Conservation (phyloP, 116 monocot species). For the Zostera marina region DNA sequence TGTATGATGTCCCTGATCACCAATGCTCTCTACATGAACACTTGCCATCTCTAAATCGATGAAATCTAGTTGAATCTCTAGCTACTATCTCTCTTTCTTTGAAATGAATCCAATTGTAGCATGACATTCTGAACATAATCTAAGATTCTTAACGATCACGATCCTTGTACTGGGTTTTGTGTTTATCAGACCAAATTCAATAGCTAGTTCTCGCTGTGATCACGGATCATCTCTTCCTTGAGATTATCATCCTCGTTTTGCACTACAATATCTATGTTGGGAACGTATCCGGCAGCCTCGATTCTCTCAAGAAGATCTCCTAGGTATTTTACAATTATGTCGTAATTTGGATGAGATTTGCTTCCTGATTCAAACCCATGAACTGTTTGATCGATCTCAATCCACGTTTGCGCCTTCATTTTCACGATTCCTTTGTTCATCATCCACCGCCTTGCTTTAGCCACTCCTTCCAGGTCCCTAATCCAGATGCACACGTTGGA, state of each 20-base stretch:
- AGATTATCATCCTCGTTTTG: conserved; percentile 5
- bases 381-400: conserved; percentile 4
- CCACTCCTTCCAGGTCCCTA: conserved; percentile 4
- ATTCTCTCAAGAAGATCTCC: conserved; percentile 1
- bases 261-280: conserved; percentile 3
- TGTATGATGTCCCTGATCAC: too few relatives aligned
- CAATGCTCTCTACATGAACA: conserved; percentile 7
- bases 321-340: not conserved
- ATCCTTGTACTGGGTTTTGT: conserved; percentile 3
- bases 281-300: conserved; percentile 1
- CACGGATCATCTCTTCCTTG: not conserved
- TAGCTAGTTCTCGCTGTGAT: conserved; percentile 8
- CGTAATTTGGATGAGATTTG: conserved; percentile 4
- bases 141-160: conserved; percentile 5
- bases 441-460: conserved; percentile 4
- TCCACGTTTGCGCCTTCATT: conserved; percentile 6
- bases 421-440: conserved; percentile 2
- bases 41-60: conserved; percentile 4
- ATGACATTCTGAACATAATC: conserved; percentile 9
- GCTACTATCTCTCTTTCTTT: conserved; percentile 5
- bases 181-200: conserved; percentile 2
- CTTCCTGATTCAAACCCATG: conserved; percentile 9
- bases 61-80: conserved; percentile 8
- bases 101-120: conserved; percentile 3
- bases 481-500: conserved; percentile 8